Evolutionary conservation across 2,329 filamentous ascomycete genomes (phyloP).

Genomic region (Cercospora berteroae): DNA sequence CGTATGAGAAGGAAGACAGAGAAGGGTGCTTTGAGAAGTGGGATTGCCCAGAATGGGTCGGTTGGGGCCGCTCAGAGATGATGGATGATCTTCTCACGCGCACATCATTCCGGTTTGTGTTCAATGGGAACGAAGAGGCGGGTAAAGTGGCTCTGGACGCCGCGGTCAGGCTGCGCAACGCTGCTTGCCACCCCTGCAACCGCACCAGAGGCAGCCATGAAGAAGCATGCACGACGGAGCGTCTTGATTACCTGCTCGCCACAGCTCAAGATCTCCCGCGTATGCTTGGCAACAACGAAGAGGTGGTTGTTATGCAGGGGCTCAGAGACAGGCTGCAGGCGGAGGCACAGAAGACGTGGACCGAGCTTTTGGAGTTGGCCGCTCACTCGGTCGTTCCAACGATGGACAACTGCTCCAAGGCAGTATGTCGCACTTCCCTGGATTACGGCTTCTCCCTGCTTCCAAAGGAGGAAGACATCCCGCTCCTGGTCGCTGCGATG

Average conservation of each 20-base stretch:
- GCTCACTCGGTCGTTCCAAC: background rate
- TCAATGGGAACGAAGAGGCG: background rate
- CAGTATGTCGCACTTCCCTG: background rate
- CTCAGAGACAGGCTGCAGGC: conserved; percentile 4
- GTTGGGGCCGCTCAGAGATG: background rate
- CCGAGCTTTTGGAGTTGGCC: background rate
- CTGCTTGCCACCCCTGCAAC: background rate
- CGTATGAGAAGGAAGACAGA: background rate
- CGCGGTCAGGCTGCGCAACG: background rate
- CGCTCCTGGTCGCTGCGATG: background rate
- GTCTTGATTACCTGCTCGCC: background rate
- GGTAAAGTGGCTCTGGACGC: background rate
- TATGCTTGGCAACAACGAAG: background rate
- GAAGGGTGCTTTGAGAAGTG: background rate
- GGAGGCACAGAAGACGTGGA: conserved; percentile 1
- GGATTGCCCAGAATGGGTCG: background rate
- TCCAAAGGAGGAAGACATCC: background rate
- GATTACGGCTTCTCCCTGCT: background rate
- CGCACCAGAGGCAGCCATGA: too few species aligned
- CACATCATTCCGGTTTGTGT: background rate
- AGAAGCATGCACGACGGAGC: background rate
- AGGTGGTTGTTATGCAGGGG: background rate
- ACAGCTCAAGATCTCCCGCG: background rate
- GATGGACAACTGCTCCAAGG: background rate
- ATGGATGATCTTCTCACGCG: background rate